These are phyloP conservation scores for Phytopythium vexans DNA, from an alignment of 352 stramenopile genomes.

Conservation along the genomic window DNA sequence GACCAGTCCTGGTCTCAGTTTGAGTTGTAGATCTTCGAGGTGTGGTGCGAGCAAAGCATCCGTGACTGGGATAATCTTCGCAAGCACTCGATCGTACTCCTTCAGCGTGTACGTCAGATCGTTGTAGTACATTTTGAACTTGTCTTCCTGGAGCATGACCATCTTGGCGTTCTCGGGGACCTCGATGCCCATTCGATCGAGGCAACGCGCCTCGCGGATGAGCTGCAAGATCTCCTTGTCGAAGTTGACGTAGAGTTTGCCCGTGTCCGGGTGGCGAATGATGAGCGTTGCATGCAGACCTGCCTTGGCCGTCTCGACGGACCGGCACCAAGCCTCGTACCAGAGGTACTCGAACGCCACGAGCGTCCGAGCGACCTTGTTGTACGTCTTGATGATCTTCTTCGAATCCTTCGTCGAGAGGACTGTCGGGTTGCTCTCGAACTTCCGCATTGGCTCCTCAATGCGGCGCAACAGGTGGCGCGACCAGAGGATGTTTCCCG, in stretches of 20 bases:
- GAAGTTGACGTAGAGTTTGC: constrained; percentile 86
- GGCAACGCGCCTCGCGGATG: constrained; percentile 81
- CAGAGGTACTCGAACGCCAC: constrained; percentile 89
- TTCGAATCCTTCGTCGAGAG: constrained; percentile 86
- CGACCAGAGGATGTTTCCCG: constrained; percentile 86
- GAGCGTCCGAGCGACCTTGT: constrained; percentile 87
- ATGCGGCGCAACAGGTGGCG: constrained; percentile 83
- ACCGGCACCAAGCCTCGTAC: constrained; percentile 86
- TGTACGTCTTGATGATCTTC: constrained; percentile 91
- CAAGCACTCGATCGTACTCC: constrained; percentile 76
- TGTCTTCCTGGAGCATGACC: constrained; percentile 85
- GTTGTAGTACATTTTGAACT: constrained; percentile 87
- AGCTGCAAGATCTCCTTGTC: constrained; percentile 87
- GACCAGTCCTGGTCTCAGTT: constrained; percentile 73
- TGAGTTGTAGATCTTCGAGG: constrained; percentile 71
- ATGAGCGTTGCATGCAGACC: constrained; percentile 83
- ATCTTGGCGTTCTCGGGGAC: constrained; percentile 81
- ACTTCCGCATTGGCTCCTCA: constrained; percentile 87
- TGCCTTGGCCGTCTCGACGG: constrained; percentile 70
- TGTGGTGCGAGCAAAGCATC: constrained; percentile 55
- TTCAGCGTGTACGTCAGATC: constrained; percentile 76
- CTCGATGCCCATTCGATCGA: constrained; percentile 81
- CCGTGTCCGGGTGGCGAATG: constrained; percentile 71
- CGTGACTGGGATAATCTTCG: constrained; percentile 73
- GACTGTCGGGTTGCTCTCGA: constrained; percentile 80